These are phyloP conservation scores for Trichophyton simii DNA, from an alignment of 2,329 filamentous ascomycete genomes.

Conservation along the genomic window DNA sequence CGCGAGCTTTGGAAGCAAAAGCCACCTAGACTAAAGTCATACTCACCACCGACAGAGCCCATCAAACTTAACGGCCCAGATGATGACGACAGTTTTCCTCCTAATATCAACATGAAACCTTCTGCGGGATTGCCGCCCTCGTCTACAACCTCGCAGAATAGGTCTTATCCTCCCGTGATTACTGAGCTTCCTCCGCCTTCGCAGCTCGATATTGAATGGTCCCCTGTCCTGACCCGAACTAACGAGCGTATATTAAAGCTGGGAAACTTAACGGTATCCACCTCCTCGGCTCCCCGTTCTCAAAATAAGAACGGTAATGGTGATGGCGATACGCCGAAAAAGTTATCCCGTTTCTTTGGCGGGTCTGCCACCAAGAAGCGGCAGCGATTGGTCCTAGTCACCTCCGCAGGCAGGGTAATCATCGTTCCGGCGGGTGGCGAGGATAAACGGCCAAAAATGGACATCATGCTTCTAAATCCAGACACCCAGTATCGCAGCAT, in stretches of 20 bases:
- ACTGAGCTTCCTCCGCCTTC: slow-evolving; percentile 94
- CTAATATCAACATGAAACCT: slow-evolving; percentile 27
- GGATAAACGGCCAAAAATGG: slow-evolving; percentile 88
- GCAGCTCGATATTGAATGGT: slow-evolving; percentile 97
- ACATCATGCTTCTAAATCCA: slow-evolving; percentile 67
- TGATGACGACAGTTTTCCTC: slow-evolving; percentile 30
- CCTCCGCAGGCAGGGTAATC: slow-evolving; percentile 77
- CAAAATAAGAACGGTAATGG: slow-evolving; percentile 52
- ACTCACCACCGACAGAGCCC: slow-evolving; percentile 63
- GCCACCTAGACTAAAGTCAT: slow-evolving; percentile 73
- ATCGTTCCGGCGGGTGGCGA: slow-evolving; percentile 84
- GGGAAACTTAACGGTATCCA: slow-evolving; percentile 76
- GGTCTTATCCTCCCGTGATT: slow-evolving; percentile 67
- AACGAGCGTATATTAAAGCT: slow-evolving; percentile 93
- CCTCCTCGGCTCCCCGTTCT: slow-evolving; percentile 61
- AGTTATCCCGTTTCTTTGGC: slow-evolving; percentile 86
- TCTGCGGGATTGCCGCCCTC: slow-evolving; percentile 23
- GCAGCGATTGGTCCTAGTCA: slow-evolving; percentile 87
- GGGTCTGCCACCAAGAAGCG: slow-evolving; percentile 84
- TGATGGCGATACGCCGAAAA: slow-evolving; percentile 61
- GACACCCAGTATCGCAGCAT: slow-evolving; percentile 70
- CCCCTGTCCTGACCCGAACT: slow-evolving; percentile 74
- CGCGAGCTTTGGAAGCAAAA: slow-evolving; percentile 78
- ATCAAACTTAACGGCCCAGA: slow-evolving; percentile 55
- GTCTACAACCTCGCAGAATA: slow-evolving; percentile 45